phyloP scores from a whole-genome alignment of 2,329 filamentous ascomycete species.

The Fusarium sp. region DNA sequence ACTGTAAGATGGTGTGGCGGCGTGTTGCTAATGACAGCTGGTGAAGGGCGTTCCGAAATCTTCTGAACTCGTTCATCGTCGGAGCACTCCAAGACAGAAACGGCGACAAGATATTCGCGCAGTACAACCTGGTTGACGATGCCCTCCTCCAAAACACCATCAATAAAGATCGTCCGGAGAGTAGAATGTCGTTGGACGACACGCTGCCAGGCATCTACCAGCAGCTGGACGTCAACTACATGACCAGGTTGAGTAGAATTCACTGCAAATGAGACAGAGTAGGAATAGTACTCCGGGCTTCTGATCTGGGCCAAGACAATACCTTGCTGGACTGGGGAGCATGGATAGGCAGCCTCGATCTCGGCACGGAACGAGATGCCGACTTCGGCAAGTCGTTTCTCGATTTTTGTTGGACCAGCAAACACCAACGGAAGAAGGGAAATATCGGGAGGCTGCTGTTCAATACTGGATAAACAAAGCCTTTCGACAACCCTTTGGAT shows the following conservation, averaged over 20 bases:
- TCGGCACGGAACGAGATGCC: neutral
- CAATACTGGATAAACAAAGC: neutral
- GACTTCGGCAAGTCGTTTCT: neutral
- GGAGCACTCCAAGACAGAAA: slow-evolving; percentile 1
- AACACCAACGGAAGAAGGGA: slow-evolving; percentile 25
- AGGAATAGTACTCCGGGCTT: slow-evolving; percentile 32
- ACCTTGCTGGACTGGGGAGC: slow-evolving; percentile 39
- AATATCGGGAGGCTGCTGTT: neutral
- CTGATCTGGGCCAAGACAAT: slow-evolving; percentile 37
- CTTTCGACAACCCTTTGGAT: neutral
- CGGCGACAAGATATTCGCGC: neutral
- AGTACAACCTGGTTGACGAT: slow-evolving; percentile 40
- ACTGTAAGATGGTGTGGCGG: slow-evolving; percentile 37
- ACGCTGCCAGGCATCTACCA: slow-evolving; percentile 34
- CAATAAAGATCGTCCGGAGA: slow-evolving; percentile 41
- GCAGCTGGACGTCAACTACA: neutral
- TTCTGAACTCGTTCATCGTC: neutral
- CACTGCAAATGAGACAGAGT: slow-evolving; percentile 36
- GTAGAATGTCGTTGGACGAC: slow-evolving; percentile 38
- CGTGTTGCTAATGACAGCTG: neutral
- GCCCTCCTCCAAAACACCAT: slow-evolving; percentile 11
- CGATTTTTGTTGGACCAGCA: neutral
- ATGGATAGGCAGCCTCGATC: slow-evolving; percentile 37
- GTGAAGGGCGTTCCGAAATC: neutral
- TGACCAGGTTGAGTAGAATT: neutral